Evolutionary conservation across 768 basidiomycete species (phyloP), one percentile per base, ranked within the genome.

Genomic region (Sporobolomyces phaffii): DNA sequence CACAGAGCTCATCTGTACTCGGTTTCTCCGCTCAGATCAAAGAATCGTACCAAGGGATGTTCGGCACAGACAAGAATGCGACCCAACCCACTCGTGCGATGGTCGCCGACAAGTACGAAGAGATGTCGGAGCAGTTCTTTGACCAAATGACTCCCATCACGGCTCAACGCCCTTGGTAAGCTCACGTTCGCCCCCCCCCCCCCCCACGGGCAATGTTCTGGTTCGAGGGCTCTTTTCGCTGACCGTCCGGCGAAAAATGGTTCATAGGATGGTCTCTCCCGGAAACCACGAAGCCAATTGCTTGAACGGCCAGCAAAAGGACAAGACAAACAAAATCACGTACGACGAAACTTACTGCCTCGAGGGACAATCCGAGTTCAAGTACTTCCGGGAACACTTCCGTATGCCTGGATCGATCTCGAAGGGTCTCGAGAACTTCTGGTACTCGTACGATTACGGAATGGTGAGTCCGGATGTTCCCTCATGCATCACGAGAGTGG

Each of bases 201-300:
- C 38, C 53, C n/a, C n/a, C n/a, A n/a, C n/a, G n/a, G n/a, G n/a
- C n/a, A n/a, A n/a, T n/a, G n/a, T n/a, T n/a, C n/a, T n/a, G n/a
- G n/a, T n/a, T n/a, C n/a, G n/a, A n/a, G n/a, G n/a, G n/a, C n/a
- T n/a, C n/a, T n/a, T n/a, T n/a, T 38, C 22, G 38, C 34, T 40
- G 17, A 41, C 26, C 38, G 13, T 20, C 24, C n/a, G 48, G 24
- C 48, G n/a, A n/a, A n/a, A n/a, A n/a, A n/a, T n/a, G n/a, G n/a
- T n/a, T 2, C 11, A 22, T 10, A 58, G 56, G 56, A 75, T 76
- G 74, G 74, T 77, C 22, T 41, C 49, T 3, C 69, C 72, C 1
- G 76, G 76, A 11, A 77, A 77, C 45, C 76, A 77, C 70, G 76
- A 77, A 62, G 66, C 68, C 20, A 64, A 68, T 45, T 67, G 72